Evolutionary conservation across 352 stramenopile genomes (phyloP), one percentile per base, ranked within the genome.

Genomic region (Thalassiosira pacifica): DNA sequence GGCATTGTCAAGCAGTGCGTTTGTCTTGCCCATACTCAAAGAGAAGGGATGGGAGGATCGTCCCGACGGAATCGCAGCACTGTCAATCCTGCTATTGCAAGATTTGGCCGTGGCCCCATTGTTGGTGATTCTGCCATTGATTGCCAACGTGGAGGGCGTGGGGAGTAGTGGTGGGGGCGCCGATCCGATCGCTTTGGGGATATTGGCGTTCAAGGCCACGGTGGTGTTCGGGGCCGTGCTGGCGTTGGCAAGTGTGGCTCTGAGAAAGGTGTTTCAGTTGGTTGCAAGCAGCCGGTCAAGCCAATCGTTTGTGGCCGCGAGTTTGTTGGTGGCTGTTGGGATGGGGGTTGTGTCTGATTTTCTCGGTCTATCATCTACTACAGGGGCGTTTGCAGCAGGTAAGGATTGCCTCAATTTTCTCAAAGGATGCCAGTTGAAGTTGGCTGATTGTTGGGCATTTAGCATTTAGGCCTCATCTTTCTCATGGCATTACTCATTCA

Each of bases 11-110:
- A 93, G 83, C 48, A 92, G 81, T 40, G 93, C 93, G 0, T 95
- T 96, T 67, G 91, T 95, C 8, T 77, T 96, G 0, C 91, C 92
- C 10, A 87, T 96, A 52, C 74, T 96, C 52, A 92, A 96, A 75
- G 83, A 91, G 77, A 93, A 93, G 61, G 70, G 77, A 37, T 92
- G 87, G 88, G 76, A 88, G 57, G 76, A 90, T 67, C 29, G 74
- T 29, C 61, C 78, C 0, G 83, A 90, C 37, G 90, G 83, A 8
- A 84, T 92, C 60, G 88, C 90, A 0, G 86, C 79, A 2, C 71
- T 93, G n/a, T 83, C 78, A 34, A 92, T 94, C 63, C 70, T 94
- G 24, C 45, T 94, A 29, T 59, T 94, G 29, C 90, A 94, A 74
- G 90, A 94, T 85, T 63, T 94, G 10, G 87, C 88, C 19, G 90